These are phyloP conservation scores for Euphorbia peplus DNA, from an alignment of 345 rosid genomes.

Conservation along the genomic window DNA sequence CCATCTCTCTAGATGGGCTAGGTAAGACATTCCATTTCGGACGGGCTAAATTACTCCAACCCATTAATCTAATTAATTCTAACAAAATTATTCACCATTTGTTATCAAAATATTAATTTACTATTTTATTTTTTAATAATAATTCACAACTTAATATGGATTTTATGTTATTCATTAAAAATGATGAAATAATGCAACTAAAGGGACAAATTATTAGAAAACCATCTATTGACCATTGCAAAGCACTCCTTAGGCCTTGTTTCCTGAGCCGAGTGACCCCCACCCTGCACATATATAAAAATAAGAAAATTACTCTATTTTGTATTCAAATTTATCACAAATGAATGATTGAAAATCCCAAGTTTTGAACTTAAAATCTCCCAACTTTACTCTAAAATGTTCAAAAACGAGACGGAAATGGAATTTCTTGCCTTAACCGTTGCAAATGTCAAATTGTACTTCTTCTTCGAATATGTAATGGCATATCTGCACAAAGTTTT, in stretches of 20 bases:
- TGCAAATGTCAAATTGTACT: constrained; percentile 6
- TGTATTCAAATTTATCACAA: no score
- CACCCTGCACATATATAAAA: constrained; percentile 1
- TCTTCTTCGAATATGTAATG: not conserved
- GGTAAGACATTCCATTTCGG: no score
- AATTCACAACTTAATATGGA: no score
- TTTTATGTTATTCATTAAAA: no score
- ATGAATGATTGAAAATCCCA: no score
- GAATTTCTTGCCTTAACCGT: not conserved
- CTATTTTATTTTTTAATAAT: no score
- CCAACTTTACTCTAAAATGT: no score
- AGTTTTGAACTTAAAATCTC: not conserved
- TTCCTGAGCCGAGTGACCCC: constrained; percentile 5
- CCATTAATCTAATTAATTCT: no score
- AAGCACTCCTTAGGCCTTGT: constrained; percentile 1
- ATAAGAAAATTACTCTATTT: not conserved
- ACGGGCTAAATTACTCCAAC: no score
- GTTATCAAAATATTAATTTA: no score
- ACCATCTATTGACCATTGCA: constrained; percentile 10
- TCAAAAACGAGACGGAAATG: not conserved
- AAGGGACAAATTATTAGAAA: not conserved
- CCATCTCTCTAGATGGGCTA: no score
- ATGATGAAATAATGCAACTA: not conserved
- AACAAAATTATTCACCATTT: no score
- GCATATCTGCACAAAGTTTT: not conserved